Evolutionary conservation across 2,329 filamentous ascomycete genomes (phyloP).

Genomic region (Alternaria postmessia): DNA sequence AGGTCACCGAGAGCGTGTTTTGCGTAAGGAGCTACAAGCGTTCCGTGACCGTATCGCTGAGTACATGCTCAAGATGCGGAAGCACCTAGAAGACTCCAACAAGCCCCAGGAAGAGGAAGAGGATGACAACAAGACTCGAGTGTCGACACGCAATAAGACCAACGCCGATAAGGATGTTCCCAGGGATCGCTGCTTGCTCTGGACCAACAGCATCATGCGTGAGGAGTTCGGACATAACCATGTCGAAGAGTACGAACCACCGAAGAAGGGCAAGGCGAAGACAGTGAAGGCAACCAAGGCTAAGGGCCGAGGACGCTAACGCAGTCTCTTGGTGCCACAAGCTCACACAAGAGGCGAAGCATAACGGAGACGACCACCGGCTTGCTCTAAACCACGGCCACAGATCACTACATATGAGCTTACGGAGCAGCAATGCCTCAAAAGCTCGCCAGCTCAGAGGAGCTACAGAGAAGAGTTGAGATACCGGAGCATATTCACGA

Average conservation of each 20-base stretch:
- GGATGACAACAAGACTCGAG: conserved; percentile 59
- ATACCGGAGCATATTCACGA: conserved; percentile 24
- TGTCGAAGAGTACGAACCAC: conserved; percentile 62
- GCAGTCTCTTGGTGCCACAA: conserved; percentile 1
- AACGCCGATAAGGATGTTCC: conserved; percentile 61
- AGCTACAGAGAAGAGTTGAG: background rate
- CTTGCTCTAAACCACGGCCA: conserved; percentile 4
- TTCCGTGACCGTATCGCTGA: conserved; percentile 79
- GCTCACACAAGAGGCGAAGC: conserved; percentile 6
- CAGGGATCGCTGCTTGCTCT: conserved; percentile 67
- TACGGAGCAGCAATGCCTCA: background rate
- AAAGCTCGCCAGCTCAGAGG: background rate
- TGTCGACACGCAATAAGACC: conserved; percentile 70
- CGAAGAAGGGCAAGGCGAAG: conserved; percentile 56
- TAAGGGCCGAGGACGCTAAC: conserved; percentile 36
- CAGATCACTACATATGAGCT: background rate
- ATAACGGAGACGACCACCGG: background rate
- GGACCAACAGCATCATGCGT: conserved; percentile 70
- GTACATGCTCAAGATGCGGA: conserved; percentile 81
- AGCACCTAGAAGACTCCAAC: conserved; percentile 69
- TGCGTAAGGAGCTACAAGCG: conserved; percentile 83
- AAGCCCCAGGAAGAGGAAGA: conserved; percentile 59
- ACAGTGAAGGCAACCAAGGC: conserved; percentile 38
- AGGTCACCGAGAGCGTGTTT: conserved; percentile 83
- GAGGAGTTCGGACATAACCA: conserved; percentile 67